Evolutionary conservation across 805 yeast genomes (phyloP).

Genomic region (Kodamaea nitidulidarum): DNA sequence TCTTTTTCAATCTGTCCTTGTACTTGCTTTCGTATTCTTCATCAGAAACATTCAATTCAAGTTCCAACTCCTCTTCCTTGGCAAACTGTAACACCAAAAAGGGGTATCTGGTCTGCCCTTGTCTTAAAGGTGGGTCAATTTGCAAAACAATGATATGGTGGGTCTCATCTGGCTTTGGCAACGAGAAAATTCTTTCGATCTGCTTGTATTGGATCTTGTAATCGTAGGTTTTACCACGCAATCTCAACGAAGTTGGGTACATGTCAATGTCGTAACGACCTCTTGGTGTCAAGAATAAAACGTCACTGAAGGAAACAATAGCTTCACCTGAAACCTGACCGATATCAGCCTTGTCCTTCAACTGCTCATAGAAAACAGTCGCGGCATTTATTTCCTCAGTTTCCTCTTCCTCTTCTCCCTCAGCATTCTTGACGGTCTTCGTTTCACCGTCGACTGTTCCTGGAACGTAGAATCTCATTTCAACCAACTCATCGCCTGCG

Average conservation of each 20-base stretch:
- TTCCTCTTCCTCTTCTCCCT: constrained; percentile 17
- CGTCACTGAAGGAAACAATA: constrained; percentile 86
- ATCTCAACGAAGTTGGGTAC: constrained; percentile 79
- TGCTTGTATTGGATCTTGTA: constrained; percentile 90
- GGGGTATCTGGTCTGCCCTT: constrained; percentile 96
- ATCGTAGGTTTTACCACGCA: constrained; percentile 96
- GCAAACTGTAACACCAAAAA: constrained; percentile 86
- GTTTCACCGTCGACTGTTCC: constrained; percentile 65
- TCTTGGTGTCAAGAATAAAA: constrained; percentile 92
- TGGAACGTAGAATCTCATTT: constrained; percentile 88
- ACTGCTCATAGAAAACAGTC: constrained; percentile 78
- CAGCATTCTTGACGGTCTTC: constrained; percentile 21
- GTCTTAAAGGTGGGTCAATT: constrained; percentile 95
- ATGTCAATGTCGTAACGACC: constrained; percentile 97
- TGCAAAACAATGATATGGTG: constrained; percentile 86
- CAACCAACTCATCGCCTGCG: constrained; percentile 95
- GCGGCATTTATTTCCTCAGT: constrained; percentile 63
- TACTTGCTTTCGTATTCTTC: constrained; percentile 74
- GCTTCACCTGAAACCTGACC: constrained; percentile 95
- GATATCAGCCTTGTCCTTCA: constrained; percentile 89
- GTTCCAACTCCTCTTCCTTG: constrained; percentile 85
- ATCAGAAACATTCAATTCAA: constrained; percentile 81
- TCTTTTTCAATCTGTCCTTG: constrained; percentile 67
- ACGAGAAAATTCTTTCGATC: constrained; percentile 82
- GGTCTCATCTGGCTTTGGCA: constrained; percentile 91